These are phyloP conservation scores for Sideroxylon spinosum DNA, from an alignment of 179 eudicot species.

Conservation along the genomic window DNA sequence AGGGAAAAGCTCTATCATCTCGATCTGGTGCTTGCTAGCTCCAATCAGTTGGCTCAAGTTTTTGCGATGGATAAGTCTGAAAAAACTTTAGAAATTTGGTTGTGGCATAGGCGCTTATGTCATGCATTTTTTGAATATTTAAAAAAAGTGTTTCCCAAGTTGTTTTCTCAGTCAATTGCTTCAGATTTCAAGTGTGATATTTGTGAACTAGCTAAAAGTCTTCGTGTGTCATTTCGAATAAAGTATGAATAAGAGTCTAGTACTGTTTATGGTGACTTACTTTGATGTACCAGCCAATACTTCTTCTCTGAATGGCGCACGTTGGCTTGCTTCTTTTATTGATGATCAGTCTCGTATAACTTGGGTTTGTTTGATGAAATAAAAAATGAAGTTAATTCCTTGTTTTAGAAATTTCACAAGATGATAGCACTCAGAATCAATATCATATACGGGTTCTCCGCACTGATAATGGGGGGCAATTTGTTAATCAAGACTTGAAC, in stretches of 20 bases:
- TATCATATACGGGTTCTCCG: neutral
- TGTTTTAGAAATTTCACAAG: neutral
- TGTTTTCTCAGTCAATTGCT: neutral
- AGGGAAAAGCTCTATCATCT: slow-evolving; percentile 2
- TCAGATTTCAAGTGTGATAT: slow-evolving; percentile 5
- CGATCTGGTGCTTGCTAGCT: neutral
- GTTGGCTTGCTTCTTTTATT: neutral
- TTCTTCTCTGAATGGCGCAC: neutral
- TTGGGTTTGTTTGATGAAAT: slow-evolving; percentile 3
- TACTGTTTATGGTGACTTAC: neutral
- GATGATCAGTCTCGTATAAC: neutral
- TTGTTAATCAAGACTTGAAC: neutral
- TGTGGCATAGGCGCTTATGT: slow-evolving; percentile 11
- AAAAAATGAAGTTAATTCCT: neutral
- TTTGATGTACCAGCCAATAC: neutral
- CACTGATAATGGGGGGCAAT: neutral
- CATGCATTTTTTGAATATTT: slow-evolving; percentile 15
- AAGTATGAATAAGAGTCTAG: neutral
- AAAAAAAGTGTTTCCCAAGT: slow-evolving; percentile 1
- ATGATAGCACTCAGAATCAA: neutral
- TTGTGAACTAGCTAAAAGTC: neutral
- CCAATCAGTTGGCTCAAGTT: neutral
- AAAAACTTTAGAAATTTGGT: slow-evolving; percentile 1
- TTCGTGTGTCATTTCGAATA: neutral
- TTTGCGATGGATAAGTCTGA: neutral